These are phyloP conservation scores for Leccinum imitatum DNA, from an alignment of 768 basidiomycete genomes.

Conservation along the genomic window DNA sequence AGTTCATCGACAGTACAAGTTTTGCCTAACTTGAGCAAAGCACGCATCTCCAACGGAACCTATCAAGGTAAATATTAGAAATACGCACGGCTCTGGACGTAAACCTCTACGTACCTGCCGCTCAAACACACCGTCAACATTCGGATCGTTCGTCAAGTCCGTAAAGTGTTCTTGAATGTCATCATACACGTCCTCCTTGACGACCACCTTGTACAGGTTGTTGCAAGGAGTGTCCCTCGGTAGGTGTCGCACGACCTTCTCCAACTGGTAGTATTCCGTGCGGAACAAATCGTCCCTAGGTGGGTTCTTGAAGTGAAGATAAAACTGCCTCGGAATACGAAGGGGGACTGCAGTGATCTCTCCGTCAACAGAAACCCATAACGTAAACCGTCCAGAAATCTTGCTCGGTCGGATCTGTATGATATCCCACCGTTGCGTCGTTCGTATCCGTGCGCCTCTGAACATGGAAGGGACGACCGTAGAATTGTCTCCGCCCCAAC, in stretches of 20 bases:
- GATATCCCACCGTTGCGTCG: slow-evolving; percentile 84
- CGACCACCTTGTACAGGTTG: slow-evolving; percentile 80
- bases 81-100: not conserved
- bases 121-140: slow-evolving; percentile 94
- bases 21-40: slow-evolving; percentile 80
- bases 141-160: slow-evolving; percentile 88
- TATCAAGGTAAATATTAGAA: slow-evolving; percentile 28
- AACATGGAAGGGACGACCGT: slow-evolving; percentile 70
- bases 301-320: slow-evolving; percentile 80
- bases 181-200: slow-evolving; percentile 81
- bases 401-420: slow-evolving; percentile 83
- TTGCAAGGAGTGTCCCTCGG: slow-evolving; percentile 76
- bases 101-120: slow-evolving; percentile 61
- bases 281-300: slow-evolving; percentile 67
- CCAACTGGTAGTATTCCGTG: slow-evolving; percentile 63
- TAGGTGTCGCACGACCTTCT: slow-evolving; percentile 73
- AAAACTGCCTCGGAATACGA: slow-evolving; percentile 89
- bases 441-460: slow-evolving; percentile 53
- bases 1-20: slow-evolving; percentile 68
- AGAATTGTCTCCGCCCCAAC: too few relatives aligned
- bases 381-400: slow-evolving; percentile 74
- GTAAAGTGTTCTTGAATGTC: slow-evolving; percentile 90
- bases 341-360: slow-evolving; percentile 79
- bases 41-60: slow-evolving; percentile 84
- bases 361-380: slow-evolving; percentile 86